Evolutionary conservation across 2,329 filamentous ascomycete genomes (phyloP).

Genomic region (Neonectria faginata): DNA sequence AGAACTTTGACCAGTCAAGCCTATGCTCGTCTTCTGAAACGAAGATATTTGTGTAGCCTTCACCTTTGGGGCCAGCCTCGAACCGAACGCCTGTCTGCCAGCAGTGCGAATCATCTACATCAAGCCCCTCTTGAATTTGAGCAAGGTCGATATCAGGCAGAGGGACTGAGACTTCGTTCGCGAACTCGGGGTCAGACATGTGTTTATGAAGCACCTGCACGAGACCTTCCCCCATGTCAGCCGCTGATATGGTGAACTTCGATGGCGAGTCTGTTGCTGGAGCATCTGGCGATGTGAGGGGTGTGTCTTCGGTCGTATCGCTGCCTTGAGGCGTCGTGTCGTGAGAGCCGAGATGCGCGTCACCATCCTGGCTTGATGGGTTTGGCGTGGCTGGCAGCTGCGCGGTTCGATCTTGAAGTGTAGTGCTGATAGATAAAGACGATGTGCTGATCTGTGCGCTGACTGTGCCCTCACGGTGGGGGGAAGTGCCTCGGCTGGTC

Average conservation of each 20-base stretch:
- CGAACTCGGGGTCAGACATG: conserved; percentile 11
- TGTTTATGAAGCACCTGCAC: conserved; percentile 1
- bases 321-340: background rate
- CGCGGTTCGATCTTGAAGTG: too few species aligned
- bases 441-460: too few species aligned
- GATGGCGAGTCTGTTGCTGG: background rate
- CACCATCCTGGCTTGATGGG: too few species aligned
- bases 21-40: background rate
- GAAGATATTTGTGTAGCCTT: background rate
- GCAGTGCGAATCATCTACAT: background rate
- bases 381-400: too few species aligned
- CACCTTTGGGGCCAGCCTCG: background rate
- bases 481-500: too few species aligned
- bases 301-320: background rate
- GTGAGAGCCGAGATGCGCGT: background rate
- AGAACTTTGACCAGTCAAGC: background rate
- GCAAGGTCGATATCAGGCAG: conserved; percentile 1
- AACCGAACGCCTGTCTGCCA: background rate
- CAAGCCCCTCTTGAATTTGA: background rate
- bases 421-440: too few species aligned
- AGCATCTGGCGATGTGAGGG: background rate
- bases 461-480: too few species aligned
- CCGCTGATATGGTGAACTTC: background rate
- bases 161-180: conserved; percentile 5
- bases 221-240: background rate